Base-by-base conservation (phyloP, 768 basidiomycete species). In the Holtermannia corniformis region DNA sequence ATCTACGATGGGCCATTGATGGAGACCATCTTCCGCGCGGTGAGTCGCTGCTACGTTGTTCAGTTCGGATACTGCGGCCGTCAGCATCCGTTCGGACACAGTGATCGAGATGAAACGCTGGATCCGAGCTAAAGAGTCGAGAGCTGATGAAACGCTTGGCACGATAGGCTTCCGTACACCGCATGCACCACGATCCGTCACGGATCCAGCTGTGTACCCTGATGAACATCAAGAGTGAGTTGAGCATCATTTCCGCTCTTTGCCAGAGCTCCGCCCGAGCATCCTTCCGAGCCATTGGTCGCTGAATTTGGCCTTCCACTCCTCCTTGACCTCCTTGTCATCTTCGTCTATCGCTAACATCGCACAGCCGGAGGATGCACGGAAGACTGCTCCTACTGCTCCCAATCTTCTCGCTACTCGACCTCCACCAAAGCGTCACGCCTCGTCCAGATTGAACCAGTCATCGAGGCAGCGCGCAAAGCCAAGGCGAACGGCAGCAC, bases 331-430 rank as follows among this genome's bases (percentile, higher is more conserved):
- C 12, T 41, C 24, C 41, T 21, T 43, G 10, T 44, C 13, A 3
- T 32, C 24, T 14, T 54, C 40, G 5, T 12, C 27, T 28, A 37
- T 56, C 13, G 63, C 27, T 55, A 28, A 40, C 26, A 52, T 37
- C 44, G 32, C 24, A 45, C 64, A 92, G 91, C 87, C 60, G 93
- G 93, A 27, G 93, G 93, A 51, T 97, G 93, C 66, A 80, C 84
- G 43, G 93, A 97, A 75, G 91, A 97, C 67, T 97, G 93, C 76
- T 91, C 89, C 47, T 97, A 97, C 74, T 97, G 93, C 73, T 95
- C 93, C 21, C 93, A 97, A 72, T 95, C 92, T 1, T 88, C 89
- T n/a, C 81, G 85, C 51, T 87, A 97, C 75, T 78, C 83, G 21
- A 92, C 90, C 1, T 76, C 85, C 7, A 96, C 92, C 41, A 84